Evolutionary conservation across 257 asterid species (phyloP), one percentile per base, ranked within the genome.

Genomic region (Salvia rosmarinus): DNA sequence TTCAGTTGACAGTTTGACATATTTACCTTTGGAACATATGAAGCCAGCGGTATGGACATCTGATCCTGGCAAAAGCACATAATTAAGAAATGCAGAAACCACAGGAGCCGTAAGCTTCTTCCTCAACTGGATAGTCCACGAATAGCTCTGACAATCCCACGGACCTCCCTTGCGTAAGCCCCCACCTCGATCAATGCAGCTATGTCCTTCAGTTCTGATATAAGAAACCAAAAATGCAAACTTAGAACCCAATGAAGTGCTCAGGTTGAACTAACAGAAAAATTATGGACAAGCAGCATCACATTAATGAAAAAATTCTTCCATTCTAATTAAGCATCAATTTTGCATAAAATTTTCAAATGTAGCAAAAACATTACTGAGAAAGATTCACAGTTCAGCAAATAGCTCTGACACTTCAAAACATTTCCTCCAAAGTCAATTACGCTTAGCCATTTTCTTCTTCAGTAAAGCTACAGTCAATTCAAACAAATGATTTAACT

Each of bases 101-200:
- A 49, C 78, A 43, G 92, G 74, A 55, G 82, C 85, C 21, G 73
- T 84, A 3, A 88, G 80, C 50, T 83, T 78, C 85, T 79, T 89
- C 79, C 99, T 82, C 67, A 89, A 77, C 82, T 89, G 89, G 71
- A 88, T 81, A 25, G 99, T 94, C 79, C 79, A 85, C 98, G 87
- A 79, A 86, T 86, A 20, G 92, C 98, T 77, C 93, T 82, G 47
- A 75, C 80, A 63, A 94, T 88, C 86, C 96, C 83, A 69, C 99
- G 82, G 40, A 87, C 86, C 82, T 94, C 96, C 32, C 96, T 87
- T 1, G 88, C 74, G 83, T 89, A 88, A 39, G 96, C 96, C 16
- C 96, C 99, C 49, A 80, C 81, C 88, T 94, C 99, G 72, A 94
- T 77, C 84, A 89, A 67, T 35, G 85, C 80, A 43, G 89, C 95